Evolutionary conservation across 257 asterid genomes (phyloP).

Genomic region (Henckelia pumila): DNA sequence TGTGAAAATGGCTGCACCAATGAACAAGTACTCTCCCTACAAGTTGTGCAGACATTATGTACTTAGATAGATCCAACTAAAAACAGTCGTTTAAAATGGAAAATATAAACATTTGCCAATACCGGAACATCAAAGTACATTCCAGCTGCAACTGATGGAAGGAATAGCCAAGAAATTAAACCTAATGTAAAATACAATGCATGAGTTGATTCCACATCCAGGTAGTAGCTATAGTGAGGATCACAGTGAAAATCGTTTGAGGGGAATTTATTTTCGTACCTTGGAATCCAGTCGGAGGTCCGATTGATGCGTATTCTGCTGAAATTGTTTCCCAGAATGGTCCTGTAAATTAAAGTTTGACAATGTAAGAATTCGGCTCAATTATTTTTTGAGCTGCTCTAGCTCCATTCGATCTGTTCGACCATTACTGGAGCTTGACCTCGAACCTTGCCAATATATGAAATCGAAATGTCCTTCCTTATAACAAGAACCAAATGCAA

Average conservation of each 20-base stretch:
- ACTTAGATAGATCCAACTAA: no score
- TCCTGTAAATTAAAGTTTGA: slow-evolving; percentile 35
- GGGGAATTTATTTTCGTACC: slow-evolving; percentile 31
- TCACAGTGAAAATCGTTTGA: not conserved
- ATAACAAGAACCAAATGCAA: not conserved
- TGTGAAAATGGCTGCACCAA: slow-evolving; percentile 74
- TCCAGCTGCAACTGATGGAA: slow-evolving; percentile 70
- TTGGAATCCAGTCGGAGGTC: slow-evolving; percentile 91
- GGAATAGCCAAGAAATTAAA: slow-evolving; percentile 79
- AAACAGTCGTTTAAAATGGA: not conserved
- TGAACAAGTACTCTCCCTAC: slow-evolving; percentile 81
- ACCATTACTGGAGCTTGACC: not conserved
- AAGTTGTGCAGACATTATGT: slow-evolving; percentile 13
- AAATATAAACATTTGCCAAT: not conserved
- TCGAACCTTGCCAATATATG: not conserved
- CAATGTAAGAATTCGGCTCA: not conserved
- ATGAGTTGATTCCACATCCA: not conserved
- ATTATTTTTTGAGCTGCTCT: not conserved
- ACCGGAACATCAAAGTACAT: slow-evolving; percentile 77
- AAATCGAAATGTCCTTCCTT: not conserved
- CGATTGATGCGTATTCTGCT: slow-evolving; percentile 72
- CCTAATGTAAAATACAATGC: slow-evolving; percentile 35
- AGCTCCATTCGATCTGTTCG: not conserved
- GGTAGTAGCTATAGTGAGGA: not conserved
- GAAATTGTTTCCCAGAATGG: slow-evolving; percentile 71